These are phyloP conservation scores for Myxozyma neglecta DNA, from an alignment of 805 yeast species.

Conservation along the genomic window DNA sequence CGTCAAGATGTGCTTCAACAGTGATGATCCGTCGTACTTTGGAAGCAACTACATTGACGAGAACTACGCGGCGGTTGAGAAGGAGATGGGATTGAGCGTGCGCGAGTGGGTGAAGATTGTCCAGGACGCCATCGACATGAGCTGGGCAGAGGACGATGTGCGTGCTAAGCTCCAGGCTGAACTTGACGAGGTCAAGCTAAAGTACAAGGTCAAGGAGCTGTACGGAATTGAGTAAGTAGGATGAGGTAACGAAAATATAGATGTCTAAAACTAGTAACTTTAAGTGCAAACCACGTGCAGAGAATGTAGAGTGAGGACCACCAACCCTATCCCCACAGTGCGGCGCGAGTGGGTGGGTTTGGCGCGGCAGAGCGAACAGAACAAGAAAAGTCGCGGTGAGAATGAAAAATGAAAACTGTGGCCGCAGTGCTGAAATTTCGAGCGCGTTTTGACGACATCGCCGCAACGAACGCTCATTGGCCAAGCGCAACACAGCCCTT, in stretches of 20 bases:
- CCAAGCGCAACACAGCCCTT: background rate
- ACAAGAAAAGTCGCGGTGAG: background rate
- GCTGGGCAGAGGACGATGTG: slow-evolving; percentile 66
- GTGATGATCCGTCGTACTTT: slow-evolving; percentile 80
- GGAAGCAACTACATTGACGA: slow-evolving; percentile 77
- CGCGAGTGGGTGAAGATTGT: slow-evolving; percentile 66
- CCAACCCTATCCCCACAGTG: background rate
- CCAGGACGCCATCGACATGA: slow-evolving; percentile 64
- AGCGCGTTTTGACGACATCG: slow-evolving; percentile 3
- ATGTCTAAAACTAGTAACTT: no score
- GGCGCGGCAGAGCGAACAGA: background rate
- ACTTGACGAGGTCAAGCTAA: slow-evolving; percentile 26
- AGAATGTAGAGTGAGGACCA: background rate
- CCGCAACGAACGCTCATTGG: slow-evolving; percentile 10
- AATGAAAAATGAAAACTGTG: background rate
- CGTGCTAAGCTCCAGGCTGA: slow-evolving; percentile 46
- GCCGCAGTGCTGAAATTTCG: slow-evolving; percentile 6
- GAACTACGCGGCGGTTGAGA: slow-evolving; percentile 66
- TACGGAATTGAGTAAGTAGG: slow-evolving; percentile 19
- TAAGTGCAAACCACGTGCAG: background rate
- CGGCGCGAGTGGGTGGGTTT: background rate
- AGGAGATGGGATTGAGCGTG: slow-evolving; percentile 60
- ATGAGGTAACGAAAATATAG: no score
- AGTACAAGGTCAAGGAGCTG: slow-evolving; percentile 29
- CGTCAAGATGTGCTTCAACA: slow-evolving; percentile 73